phyloP scores from a whole-genome alignment of 371 early-diverging fungal species.

The Gilbertella persicaria region DNA sequence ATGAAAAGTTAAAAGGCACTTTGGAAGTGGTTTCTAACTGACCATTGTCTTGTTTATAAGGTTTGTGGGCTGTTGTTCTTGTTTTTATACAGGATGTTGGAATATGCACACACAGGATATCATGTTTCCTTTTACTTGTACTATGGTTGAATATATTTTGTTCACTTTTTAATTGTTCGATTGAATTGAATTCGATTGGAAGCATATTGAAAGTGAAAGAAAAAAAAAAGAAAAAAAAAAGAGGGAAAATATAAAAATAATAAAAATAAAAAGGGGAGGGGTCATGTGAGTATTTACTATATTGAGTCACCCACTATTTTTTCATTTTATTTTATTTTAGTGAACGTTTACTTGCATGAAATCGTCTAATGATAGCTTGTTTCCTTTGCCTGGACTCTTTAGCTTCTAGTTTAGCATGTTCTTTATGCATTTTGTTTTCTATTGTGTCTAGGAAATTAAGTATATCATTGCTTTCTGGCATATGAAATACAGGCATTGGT shows the following conservation, averaged over 20 bases:
- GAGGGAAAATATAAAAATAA: constrained; percentile 4
- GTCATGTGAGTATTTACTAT: not conserved
- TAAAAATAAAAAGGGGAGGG: not conserved
- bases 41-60: constrained; percentile 1
- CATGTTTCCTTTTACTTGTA: not conserved
- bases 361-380: constrained; percentile 9
- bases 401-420: constrained; percentile 13
- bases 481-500: constrained; percentile 37
- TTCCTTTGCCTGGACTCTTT: constrained; percentile 20
- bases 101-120: not conserved
- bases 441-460: constrained; percentile 40
- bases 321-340: constrained; percentile 10
- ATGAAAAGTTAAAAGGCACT: constrained; percentile 1
- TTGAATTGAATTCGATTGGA: constrained; percentile 2
- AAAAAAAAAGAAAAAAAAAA: constrained; percentile 5
- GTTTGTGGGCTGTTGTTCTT: not conserved
- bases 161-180: not conserved
- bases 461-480: constrained; percentile 46
- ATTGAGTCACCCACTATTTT: constrained; percentile 18
- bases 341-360: constrained; percentile 2
- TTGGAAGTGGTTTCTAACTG: not conserved
- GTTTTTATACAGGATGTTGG: not conserved
- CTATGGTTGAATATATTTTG: not conserved
- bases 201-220: constrained; percentile 1
- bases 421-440: constrained; percentile 31